Base-by-base conservation (phyloP, 2,329 filamentous ascomycete genomes). In the Dothiorella sarmentorum region DNA sequence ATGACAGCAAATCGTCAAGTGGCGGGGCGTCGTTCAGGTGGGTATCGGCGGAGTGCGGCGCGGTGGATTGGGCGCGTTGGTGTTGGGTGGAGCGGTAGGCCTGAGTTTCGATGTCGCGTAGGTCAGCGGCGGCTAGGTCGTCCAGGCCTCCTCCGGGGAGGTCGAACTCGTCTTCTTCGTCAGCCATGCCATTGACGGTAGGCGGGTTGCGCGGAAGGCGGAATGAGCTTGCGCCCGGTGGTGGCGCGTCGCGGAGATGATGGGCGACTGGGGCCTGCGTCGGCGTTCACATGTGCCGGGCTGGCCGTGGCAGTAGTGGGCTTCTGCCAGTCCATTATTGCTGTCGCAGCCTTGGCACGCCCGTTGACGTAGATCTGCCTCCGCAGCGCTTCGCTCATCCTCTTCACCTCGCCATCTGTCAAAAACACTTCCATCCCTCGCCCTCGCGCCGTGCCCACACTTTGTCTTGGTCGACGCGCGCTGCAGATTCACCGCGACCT, bases 121-220 rank as follows among this genome's bases (percentile, higher is more conserved):
- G 69, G 24, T 76, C 71, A 62, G 76, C 74, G 53, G 71, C 70
- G 31, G 78, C 75, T 44, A 80, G 69, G 61, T 71, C 69, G 63
- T 77, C 75, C 65, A 74, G 76, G 63, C 75, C 70, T 68, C 77
- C 76, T 62, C 67, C 66, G 55, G n/a, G n/a, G n/a, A n/a, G n/a
- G n/a, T 72, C 75, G 66, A 74, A 75, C 60, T 76, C 77, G 60
- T 80, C 76, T 62, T 78, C 74, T 60, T 75, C 73, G 65, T 69
- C 63, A 57, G 68, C 63, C 65, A 69, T 69, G 62, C 63, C 65
- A 65, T 62, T 63, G 57, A 57, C 17, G 43, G 37, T 37, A 15
- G 20, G 44, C 38, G 17, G 18, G 58, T 13, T 42, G 13, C 9
- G 51, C 24, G 22, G 33, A 10, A n/a, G n/a, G 22, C 20, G 15